phyloP scores from a whole-genome alignment of 331 rosid species.

The Quercus tomentella region DNA sequence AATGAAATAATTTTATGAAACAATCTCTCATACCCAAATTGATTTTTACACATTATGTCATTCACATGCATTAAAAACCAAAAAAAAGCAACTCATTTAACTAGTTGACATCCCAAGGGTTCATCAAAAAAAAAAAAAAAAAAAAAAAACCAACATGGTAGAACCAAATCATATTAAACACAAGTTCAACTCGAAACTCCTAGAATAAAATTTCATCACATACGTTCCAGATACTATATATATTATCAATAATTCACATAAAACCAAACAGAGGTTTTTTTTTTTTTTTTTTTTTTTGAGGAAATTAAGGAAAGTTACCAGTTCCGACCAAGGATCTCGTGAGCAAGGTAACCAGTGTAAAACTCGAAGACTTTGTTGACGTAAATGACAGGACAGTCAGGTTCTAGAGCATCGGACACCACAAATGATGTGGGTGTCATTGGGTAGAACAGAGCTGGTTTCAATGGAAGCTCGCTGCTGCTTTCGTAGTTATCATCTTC shows the following conservation, averaged over 20 bases:
- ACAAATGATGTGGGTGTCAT: constrained; percentile 77
- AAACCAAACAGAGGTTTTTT: constrained; percentile 1
- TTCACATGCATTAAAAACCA: too few relatives aligned
- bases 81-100: too few relatives aligned
- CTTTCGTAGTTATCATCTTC: constrained; percentile 28
- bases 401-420: constrained; percentile 87
- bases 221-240: not conserved
- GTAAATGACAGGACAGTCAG: constrained; percentile 85
- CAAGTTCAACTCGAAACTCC: not conserved
- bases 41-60: too few relatives aligned
- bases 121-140: too few relatives aligned
- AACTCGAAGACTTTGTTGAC: constrained; percentile 90
- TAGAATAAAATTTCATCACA: not conserved
- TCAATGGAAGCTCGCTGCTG: constrained; percentile 37
- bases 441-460: constrained; percentile 57
- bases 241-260: not conserved
- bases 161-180: not conserved
- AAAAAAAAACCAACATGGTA: too few relatives aligned
- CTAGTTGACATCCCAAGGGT: too few relatives aligned
- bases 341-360: constrained; percentile 86
- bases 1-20: too few relatives aligned
- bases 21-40: too few relatives aligned
- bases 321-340: constrained; percentile 90
- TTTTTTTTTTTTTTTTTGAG: too few relatives aligned
- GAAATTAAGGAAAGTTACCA: constrained; percentile 42